Conservation (phyloP, 2,329 filamentous ascomycete species). For the Penicillium sp. region DNA sequence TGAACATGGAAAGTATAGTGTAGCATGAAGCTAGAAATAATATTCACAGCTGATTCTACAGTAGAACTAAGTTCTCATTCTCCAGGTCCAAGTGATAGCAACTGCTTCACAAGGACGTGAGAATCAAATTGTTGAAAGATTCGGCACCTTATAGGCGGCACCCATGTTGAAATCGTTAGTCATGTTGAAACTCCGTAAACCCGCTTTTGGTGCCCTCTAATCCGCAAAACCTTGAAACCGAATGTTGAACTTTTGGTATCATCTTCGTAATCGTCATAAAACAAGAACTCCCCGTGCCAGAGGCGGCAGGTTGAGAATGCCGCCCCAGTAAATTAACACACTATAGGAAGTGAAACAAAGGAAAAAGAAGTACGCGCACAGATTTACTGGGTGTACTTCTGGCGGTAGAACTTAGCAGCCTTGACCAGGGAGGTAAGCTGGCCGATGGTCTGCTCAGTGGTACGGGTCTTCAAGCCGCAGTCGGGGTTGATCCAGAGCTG, state of each 20-base stretch:
- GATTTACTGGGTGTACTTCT: constrained; percentile 73
- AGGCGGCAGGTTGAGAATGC: constrained; percentile 45
- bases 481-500: constrained; percentile 99
- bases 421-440: constrained; percentile 96
- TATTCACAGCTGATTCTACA: constrained; percentile 30
- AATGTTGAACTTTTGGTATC: constrained; percentile 51
- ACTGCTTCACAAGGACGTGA: constrained; percentile 25
- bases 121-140: constrained; percentile 44
- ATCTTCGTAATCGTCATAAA: constrained; percentile 46
- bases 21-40: constrained; percentile 10
- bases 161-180: constrained; percentile 57
- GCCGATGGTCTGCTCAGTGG: constrained; percentile 81
- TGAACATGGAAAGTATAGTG: neutral
- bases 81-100: constrained; percentile 31
- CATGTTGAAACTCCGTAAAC: constrained; percentile 45
- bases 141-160: constrained; percentile 25
- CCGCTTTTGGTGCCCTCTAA: constrained; percentile 42
- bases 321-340: constrained; percentile 34
- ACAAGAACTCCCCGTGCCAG: constrained; percentile 32
- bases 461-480: constrained; percentile 79
- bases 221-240: constrained; percentile 40
- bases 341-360: constrained; percentile 21
- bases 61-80: constrained; percentile 23
- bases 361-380: constrained; percentile 7
- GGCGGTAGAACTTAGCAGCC: constrained; percentile 94